These are phyloP conservation scores for Pistacia atlantica DNA, from an alignment of 345 rosid genomes.

Conservation along the genomic window DNA sequence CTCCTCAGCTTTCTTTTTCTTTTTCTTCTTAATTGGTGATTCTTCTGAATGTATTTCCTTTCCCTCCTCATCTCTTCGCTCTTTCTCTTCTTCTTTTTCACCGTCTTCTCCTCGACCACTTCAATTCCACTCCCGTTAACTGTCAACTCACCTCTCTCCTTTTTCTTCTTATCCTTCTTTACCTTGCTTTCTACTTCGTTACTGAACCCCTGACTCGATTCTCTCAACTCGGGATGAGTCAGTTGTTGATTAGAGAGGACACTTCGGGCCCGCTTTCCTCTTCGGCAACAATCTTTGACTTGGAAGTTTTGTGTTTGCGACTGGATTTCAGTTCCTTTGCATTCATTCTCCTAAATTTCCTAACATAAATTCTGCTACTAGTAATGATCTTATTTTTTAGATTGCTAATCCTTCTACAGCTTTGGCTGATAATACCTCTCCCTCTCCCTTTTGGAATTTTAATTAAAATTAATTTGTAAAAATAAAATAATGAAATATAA, in stretches of 20 bases:
- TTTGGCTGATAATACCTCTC: no score
- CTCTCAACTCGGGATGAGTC: constrained; percentile 4
- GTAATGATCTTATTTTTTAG: no score
- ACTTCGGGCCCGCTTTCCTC: constrained; percentile 15
- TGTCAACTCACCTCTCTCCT: no score
- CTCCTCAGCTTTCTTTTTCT: constrained; percentile 27
- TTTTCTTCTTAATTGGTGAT: constrained; percentile 46
- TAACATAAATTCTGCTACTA: no score
- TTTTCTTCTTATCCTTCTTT: constrained; percentile 15
- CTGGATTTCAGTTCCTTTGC: constrained; percentile 22
- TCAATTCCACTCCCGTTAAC: constrained; percentile 5
- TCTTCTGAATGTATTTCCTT: constrained; percentile 28
- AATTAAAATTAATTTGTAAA: no score
- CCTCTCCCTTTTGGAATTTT: no score
- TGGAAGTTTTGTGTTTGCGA: constrained; percentile 20
- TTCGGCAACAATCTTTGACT: background rate
- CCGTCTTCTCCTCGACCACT: constrained; percentile 2
- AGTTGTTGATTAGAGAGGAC: background rate
- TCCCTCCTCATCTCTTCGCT: constrained; percentile 27
- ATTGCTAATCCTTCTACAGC: no score
- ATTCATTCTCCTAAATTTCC: no score
- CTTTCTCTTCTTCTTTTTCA: constrained; percentile 32
- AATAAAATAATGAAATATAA: no score
- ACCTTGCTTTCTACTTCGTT: background rate
- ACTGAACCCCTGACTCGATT: background rate